A percentile compares a stretch with the other conserved stretches of the same genome.
Evolutionary conservation across 768 basidiomycete genomes (phyloP).

Genomic region (Clitopilus passeckerianus): DNA sequence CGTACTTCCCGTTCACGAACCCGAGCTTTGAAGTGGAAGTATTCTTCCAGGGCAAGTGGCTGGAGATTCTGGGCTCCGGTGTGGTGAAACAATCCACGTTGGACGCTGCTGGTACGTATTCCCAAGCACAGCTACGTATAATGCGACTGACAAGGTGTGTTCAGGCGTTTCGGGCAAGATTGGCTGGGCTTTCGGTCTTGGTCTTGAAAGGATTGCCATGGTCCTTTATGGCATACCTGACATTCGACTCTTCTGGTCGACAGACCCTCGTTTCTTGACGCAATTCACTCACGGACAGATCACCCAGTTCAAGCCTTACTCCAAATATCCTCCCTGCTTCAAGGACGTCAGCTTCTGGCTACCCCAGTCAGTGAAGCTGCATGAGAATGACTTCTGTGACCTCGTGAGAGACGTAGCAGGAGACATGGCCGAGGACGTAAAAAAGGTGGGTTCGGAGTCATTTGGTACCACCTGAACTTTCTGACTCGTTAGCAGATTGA

Average conservation of each 20-base stretch:
- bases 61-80: conserved; percentile 93
- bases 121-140: conserved; percentile 16
- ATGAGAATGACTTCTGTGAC: conserved; percentile 98
- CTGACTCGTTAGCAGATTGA: conserved; percentile 62
- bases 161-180: conserved; percentile 76
- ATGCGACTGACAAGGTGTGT: conserved; percentile 5
- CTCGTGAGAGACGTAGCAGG: conserved; percentile 90
- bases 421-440: conserved; percentile 88
- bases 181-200: conserved; percentile 98
- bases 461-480: not conserved
- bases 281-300: conserved; percentile 82
- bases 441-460: conserved; percentile 49
- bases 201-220: conserved; percentile 97
- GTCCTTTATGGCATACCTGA: conserved; percentile 95
- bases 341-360: conserved; percentile 97
- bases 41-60: conserved; percentile 93
- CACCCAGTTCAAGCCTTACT: conserved; percentile 83
- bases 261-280: conserved; percentile 77
- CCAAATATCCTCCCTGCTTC: conserved; percentile 87
- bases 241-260: conserved; percentile 97
- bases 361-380: conserved; percentile 48
- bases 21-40: conserved; percentile 99
- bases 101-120: conserved; percentile 72
- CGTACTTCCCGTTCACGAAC: conserved; percentile 96
- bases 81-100: conserved; percentile 88